Base-by-base conservation (phyloP, 1,284 basidiomycete species). In the Puccinia sorghi region DNA sequence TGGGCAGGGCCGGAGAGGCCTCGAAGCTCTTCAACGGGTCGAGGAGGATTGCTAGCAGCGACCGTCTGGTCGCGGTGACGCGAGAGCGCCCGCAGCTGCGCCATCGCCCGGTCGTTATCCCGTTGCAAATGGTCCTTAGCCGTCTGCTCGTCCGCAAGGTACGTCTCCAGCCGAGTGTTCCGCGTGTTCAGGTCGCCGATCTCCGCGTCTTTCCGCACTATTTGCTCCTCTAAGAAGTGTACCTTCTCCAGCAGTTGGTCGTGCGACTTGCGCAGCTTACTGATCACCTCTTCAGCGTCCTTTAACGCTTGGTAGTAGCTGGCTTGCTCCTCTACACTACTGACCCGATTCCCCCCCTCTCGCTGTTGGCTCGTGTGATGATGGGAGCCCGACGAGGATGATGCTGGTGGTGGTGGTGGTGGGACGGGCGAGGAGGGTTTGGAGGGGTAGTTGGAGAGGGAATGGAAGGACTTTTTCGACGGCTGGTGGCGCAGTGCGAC, bases 241-340 rank as follows among this genome's bases (percentile, higher is more conserved):
- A 76, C 74, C 46, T 57, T 76, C 17, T 67, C 63, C 20, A 76
- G 22, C 9, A 76, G 54, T 1, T 59, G 50, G 27, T 76, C 74
- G 43, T 76, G 74, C 12, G 74, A 76, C 43, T 54, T 37, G n/a
- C 74, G 74, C 20, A 76, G 54, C 43, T 59, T 63, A 22, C 48
- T 52, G 25, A 76, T 76, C 37, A 76, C 15, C 12, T 52, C 63
- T 57, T 76, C 64, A 27, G 74, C 74, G 57, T 76, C 74, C 57
- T 76, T 76, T 20, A 76, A 64, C 9, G 74, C 74, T 54, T 69
- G 52, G 50, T 66, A 76, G 43, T 76, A 56, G 22, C 43, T 43
- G 11, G 64, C 32, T 54, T 76, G 64, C 32, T 32, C 2, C 32
- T 4, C 32, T 2, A 32, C 32, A 32, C 32, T 32, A 32, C 32